These are phyloP conservation scores for Chalaropsis ovoidea DNA, from an alignment of 2,329 filamentous ascomycete species.

Conservation along the genomic window DNA sequence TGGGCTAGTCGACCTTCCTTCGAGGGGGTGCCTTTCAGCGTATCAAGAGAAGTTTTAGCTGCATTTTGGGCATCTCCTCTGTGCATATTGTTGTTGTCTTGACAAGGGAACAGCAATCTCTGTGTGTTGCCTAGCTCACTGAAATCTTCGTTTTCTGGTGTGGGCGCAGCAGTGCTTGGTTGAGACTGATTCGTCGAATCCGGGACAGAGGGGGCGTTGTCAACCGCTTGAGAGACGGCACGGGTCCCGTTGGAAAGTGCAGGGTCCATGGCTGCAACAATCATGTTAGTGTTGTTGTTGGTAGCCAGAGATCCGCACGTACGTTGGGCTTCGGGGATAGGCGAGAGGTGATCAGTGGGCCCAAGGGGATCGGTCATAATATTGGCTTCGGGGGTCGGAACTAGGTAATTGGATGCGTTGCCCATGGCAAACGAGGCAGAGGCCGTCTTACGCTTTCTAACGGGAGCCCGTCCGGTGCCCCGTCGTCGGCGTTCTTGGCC, in stretches of 20 bases:
- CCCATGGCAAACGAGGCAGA: constrained; percentile 28
- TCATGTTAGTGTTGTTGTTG: constrained; percentile 9
- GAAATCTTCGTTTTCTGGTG: constrained; percentile 21
- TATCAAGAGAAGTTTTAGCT: too few relatives aligned
- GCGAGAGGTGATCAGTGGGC: constrained; percentile 34
- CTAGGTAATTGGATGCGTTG: constrained; percentile 35
- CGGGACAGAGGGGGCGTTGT: constrained; percentile 26
- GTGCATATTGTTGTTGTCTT: neutral
- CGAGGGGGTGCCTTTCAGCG: neutral
- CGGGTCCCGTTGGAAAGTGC: neutral
- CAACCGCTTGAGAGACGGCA: constrained; percentile 10
- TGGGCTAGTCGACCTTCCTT: neutral
- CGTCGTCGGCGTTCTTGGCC: constrained; percentile 44
- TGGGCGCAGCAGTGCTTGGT: constrained; percentile 13
- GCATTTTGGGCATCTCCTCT: neutral
- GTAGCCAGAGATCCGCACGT: constrained; percentile 1
- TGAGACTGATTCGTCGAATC: constrained; percentile 12
- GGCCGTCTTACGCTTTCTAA: constrained; percentile 42
- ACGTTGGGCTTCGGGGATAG: constrained; percentile 22
- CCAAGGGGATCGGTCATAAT: constrained; percentile 45
- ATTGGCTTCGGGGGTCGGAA: constrained; percentile 44
- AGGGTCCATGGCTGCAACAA: neutral
- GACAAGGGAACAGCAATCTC: constrained; percentile 61
- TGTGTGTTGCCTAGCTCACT: constrained; percentile 47
- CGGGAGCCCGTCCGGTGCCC: constrained; percentile 35